phyloP scores from a whole-genome alignment of 352 stramenopile genomes.

The Aphanomyces astaci region DNA sequence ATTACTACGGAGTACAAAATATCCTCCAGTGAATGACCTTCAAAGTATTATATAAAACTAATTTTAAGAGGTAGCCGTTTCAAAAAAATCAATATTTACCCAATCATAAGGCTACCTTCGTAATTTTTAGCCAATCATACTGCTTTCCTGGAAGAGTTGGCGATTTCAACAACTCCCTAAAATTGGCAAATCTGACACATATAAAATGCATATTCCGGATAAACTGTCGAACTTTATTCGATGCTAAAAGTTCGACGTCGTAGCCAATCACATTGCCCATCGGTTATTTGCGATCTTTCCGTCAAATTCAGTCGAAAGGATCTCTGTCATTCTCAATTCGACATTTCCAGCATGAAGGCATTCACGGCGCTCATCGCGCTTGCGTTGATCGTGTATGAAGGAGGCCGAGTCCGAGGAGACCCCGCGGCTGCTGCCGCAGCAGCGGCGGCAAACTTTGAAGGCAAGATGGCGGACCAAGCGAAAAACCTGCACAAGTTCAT shows the following conservation, averaged over 20 bases:
- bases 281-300: background rate
- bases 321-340: background rate
- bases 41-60: too few species aligned
- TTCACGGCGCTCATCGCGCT: background rate
- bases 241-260: background rate
- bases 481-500: conserved; percentile 24
- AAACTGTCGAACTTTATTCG: background rate
- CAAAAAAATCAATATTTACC: too few species aligned
- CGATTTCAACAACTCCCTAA: too few species aligned
- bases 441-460: conserved; percentile 8
- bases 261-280: background rate
- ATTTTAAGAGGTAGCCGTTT: too few species aligned
- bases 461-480: conserved; percentile 21
- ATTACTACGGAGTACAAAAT: too few species aligned
- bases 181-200: too few species aligned
- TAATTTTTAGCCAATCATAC: too few species aligned
- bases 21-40: too few species aligned
- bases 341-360: background rate
- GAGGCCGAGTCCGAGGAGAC: background rate
- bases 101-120: too few species aligned
- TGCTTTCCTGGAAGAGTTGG: too few species aligned
- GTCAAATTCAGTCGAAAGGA: background rate
- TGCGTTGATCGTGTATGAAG: background rate
- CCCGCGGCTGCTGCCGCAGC: background rate
- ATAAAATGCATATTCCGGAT: too few species aligned